Conservation (phyloP, 1,284 basidiomycete genomes). For the Hypsizygus ulmarius region DNA sequence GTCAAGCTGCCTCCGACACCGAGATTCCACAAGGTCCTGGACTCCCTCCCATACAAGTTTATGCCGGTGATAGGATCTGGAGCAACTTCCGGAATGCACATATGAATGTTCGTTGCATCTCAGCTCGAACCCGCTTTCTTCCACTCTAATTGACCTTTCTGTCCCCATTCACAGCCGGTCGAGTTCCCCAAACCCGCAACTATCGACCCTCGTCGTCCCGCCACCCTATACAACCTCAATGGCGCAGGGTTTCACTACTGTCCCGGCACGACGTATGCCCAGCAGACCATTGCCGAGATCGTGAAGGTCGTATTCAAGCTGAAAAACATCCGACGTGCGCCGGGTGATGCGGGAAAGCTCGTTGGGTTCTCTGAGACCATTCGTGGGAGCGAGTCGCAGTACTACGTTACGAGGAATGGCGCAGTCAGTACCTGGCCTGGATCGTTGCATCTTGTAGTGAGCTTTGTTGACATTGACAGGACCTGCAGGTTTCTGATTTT, state of each 20-base stretch:
- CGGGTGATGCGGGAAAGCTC: slow-evolving; percentile 38
- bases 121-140: not conserved
- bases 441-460: slow-evolving; percentile 28
- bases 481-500: too few relatives aligned
- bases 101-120: slow-evolving; percentile 39
- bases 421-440: slow-evolving; percentile 32
- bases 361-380: slow-evolving; percentile 31
- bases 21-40: slow-evolving; percentile 38
- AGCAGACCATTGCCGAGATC: slow-evolving; percentile 42
- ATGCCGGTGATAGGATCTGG: slow-evolving; percentile 44
- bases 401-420: slow-evolving; percentile 31
- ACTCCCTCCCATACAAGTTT: slow-evolving; percentile 35
- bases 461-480: not conserved
- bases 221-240: slow-evolving; percentile 38
- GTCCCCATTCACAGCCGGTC: slow-evolving; percentile 26
- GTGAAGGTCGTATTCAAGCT: slow-evolving; percentile 45
- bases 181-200: slow-evolving; percentile 44
- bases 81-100: slow-evolving; percentile 49
- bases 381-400: slow-evolving; percentile 32
- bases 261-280: slow-evolving; percentile 37
- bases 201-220: slow-evolving; percentile 40
- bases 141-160: not conserved
- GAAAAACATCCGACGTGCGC: slow-evolving; percentile 44
- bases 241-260: slow-evolving; percentile 46
- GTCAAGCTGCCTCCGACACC: slow-evolving; percentile 37